Conservation (phyloP, 2,329 filamentous ascomycete genomes). For the Colletotrichum sp. region DNA sequence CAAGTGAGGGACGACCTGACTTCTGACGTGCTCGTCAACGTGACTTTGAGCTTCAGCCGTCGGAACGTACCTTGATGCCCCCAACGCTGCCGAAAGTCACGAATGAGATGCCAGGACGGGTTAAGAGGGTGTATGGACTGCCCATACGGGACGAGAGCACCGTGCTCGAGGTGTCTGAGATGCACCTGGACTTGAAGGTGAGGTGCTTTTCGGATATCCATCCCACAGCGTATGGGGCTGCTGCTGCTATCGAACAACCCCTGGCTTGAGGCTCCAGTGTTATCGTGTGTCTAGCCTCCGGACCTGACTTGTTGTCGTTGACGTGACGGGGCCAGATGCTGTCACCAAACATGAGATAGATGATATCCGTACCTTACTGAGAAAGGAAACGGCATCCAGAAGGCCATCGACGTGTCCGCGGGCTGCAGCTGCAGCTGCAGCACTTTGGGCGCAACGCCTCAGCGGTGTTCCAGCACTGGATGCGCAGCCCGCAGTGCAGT, state of each 20-base stretch:
- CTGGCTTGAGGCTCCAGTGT: neutral
- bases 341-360: neutral
- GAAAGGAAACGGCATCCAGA: neutral
- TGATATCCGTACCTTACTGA: neutral
- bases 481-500: neutral
- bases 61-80: neutral
- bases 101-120: neutral
- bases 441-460: neutral
- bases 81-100: neutral
- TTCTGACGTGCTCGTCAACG: neutral
- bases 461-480: conserved; percentile 1
- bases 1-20: neutral
- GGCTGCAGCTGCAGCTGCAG: neutral
- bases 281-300: neutral
- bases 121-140: neutral
- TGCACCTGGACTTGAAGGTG: neutral
- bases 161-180: conserved; percentile 1
- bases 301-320: neutral
- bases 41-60: neutral
- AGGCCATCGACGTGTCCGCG: neutral
- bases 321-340: neutral
- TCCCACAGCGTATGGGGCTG: neutral
- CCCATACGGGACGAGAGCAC: neutral
- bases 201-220: neutral
- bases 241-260: neutral